These are phyloP conservation scores for Lanmaoa rubissima DNA, from an alignment of 768 basidiomycete genomes.

Conservation along the genomic window DNA sequence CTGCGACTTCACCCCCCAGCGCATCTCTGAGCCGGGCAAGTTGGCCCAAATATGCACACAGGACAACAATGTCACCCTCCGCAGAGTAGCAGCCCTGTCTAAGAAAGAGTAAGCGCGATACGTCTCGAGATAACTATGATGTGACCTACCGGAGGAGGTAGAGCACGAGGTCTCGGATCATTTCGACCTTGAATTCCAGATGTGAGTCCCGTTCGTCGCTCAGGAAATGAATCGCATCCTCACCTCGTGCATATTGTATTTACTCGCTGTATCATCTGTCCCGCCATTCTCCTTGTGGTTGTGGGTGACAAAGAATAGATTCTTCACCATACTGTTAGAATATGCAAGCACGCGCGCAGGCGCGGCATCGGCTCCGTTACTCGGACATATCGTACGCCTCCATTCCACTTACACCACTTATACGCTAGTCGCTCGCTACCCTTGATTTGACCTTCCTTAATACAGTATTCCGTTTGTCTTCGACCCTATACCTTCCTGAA, in stretches of 20 bases:
- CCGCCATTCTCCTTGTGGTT: constrained; percentile 57
- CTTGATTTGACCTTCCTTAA: too few relatives aligned
- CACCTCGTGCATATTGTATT: constrained; percentile 71
- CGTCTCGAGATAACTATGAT: neutral
- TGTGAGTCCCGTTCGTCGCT: constrained; percentile 1
- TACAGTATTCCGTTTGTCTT: too few relatives aligned
- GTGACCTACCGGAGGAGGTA: constrained; percentile 43
- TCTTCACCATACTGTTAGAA: constrained; percentile 45
- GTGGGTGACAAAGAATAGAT: constrained; percentile 70
- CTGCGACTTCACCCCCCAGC: constrained; percentile 47
- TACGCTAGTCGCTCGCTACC: too few relatives aligned
- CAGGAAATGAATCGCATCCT: constrained; percentile 33
- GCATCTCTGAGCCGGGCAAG: constrained; percentile 44
- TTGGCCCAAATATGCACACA: constrained; percentile 55
- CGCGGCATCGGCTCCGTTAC: too few relatives aligned
- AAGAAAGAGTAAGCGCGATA: neutral
- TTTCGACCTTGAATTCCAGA: constrained; percentile 31
- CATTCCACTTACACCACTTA: too few relatives aligned
- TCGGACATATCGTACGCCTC: too few relatives aligned
- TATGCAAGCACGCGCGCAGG: too few relatives aligned
- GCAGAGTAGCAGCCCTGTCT: constrained; percentile 49
- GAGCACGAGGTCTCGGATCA: constrained; percentile 53
- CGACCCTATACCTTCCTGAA: too few relatives aligned
- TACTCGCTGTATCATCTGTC: constrained; percentile 60
- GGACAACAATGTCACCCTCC: constrained; percentile 51